These are phyloP conservation scores for Camelina laxa DNA, from an alignment of 345 rosid genomes.

Conservation along the genomic window DNA sequence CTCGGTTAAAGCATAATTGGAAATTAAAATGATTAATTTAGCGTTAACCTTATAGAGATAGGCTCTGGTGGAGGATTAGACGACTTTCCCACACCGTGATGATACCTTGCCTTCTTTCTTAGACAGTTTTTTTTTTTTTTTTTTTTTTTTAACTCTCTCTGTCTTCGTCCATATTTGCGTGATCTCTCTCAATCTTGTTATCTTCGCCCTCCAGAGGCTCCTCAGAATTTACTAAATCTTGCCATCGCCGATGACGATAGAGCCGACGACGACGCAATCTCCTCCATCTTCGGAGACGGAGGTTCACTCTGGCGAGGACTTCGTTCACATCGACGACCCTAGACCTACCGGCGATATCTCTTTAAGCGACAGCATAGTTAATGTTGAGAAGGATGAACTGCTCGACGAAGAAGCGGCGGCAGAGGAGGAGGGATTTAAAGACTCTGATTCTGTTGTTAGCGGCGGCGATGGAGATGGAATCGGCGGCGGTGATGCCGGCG, in stretches of 20 bases:
- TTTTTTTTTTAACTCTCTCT: no score
- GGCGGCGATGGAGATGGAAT: constrained; percentile 22
- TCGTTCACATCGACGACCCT: constrained; percentile 78
- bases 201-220: background rate
- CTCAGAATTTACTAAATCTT: constrained; percentile 33
- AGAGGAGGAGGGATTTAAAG: constrained; percentile 19
- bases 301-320: constrained; percentile 58
- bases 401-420: constrained; percentile 19
- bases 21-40: background rate
- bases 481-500: constrained; percentile 26
- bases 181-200: constrained; percentile 27
- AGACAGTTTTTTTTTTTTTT: no score
- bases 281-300: constrained; percentile 49
- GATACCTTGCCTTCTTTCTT: constrained; percentile 13
- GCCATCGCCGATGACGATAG: constrained; percentile 47
- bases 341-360: constrained; percentile 48
- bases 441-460: constrained; percentile 33
- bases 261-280: constrained; percentile 47
- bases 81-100: constrained; percentile 39
- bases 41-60: constrained; percentile 8
- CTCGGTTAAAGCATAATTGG: background rate
- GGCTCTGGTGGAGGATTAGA: background rate
- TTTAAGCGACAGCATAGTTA: constrained; percentile 79
- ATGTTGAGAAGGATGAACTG: constrained; percentile 59
- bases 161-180: constrained; percentile 16